Conservation (phyloP, 2,329 filamentous ascomycete genomes). For the Parasarocladium wereldwijsianum region DNA sequence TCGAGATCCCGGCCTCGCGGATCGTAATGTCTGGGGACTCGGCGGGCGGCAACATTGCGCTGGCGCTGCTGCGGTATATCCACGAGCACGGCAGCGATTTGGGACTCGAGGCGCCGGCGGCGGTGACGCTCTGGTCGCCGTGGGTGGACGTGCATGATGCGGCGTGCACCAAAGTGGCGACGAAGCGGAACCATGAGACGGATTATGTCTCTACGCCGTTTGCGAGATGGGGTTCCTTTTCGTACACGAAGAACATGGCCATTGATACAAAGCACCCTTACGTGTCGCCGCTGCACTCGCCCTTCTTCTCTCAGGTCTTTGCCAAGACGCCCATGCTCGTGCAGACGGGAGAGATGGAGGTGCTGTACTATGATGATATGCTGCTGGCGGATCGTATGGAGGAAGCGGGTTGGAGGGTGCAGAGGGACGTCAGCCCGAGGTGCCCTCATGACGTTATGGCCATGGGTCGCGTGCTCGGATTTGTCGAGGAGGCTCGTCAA, state of each 20-base stretch:
- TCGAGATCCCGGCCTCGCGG: constrained; percentile 9
- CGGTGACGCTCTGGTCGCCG: constrained; percentile 10
- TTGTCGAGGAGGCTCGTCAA: too few species aligned
- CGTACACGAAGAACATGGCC: constrained; percentile 5
- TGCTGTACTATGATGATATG: constrained; percentile 9
- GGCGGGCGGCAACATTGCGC: constrained; percentile 15
- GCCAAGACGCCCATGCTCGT: constrained; percentile 10
- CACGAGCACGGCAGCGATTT: constrained; percentile 4
- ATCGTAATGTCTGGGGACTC: constrained; percentile 18
- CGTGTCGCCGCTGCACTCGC: constrained; percentile 7
- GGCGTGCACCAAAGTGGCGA: constrained; percentile 8
- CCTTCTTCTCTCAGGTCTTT: constrained; percentile 5
- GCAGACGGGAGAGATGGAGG: constrained; percentile 10
- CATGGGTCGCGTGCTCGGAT: too few species aligned
- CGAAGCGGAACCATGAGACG: constrained; percentile 6
- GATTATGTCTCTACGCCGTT: constrained; percentile 11
- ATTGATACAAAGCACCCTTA: constrained; percentile 5
- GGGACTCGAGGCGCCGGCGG: constrained; percentile 8
- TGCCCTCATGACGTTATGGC: constrained; percentile 3
- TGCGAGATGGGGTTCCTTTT: constrained; percentile 7
- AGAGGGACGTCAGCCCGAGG: constrained; percentile 7
- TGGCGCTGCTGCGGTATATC: constrained; percentile 17
- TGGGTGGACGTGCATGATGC: constrained; percentile 13
- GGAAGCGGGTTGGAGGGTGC: constrained; percentile 8
- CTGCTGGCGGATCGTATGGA: constrained; percentile 7